Evolutionary conservation across 495 filamentous ascomycete genomes (phyloP).

Genomic region (Tuber magnatum): DNA sequence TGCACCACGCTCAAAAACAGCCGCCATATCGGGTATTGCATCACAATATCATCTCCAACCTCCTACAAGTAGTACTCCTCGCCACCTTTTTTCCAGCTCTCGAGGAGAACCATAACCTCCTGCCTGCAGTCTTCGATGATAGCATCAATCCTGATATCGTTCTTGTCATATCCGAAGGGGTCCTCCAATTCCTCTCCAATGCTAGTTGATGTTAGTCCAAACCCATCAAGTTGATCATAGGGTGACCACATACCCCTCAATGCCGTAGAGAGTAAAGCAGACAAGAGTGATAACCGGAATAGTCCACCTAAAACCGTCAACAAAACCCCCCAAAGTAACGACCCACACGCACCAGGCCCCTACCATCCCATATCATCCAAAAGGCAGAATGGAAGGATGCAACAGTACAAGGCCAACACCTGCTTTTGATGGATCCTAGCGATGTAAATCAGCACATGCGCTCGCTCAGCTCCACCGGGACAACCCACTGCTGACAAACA

Average conservation of each 20-base stretch:
- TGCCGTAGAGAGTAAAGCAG: conserved; percentile 67
- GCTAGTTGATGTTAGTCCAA: conserved; percentile 32
- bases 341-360: neutral
- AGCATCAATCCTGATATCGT: conserved; percentile 74
- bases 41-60: neutral
- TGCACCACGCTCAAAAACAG: neutral
- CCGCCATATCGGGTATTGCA: neutral
- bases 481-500: conserved; percentile 59
- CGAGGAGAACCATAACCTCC: conserved; percentile 58
- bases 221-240: neutral
- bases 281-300: conserved; percentile 60
- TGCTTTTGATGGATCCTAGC: conserved; percentile 65
- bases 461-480: neutral
- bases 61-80: conserved; percentile 32
- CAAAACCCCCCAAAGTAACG: neutral
- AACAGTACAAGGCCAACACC: conserved; percentile 63
- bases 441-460: neutral
- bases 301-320: conserved; percentile 46
- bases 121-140: conserved; percentile 60
- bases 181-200: conserved; percentile 70
- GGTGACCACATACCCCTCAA: conserved; percentile 49
- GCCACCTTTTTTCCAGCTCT: conserved; percentile 53
- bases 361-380: conserved; percentile 61
- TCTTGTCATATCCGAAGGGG: conserved; percentile 66
- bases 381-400: conserved; percentile 67